A percentile compares a stretch with the other conserved stretches of the same genome.
These are phyloP conservation scores for Nasturtium officinale DNA, from an alignment of 345 rosid genomes.

Conservation along the genomic window DNA sequence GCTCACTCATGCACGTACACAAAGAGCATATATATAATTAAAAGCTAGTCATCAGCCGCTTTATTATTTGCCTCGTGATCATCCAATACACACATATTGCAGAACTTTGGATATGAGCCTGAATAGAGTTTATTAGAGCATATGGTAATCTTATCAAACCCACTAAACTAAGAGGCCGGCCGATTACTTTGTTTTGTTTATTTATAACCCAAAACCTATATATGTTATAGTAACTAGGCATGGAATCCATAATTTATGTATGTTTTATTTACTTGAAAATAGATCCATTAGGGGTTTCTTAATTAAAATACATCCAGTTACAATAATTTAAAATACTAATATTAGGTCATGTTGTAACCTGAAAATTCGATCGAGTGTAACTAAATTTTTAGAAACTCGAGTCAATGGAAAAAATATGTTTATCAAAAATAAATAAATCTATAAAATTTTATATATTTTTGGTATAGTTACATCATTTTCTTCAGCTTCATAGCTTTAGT, in stretches of 20 bases:
- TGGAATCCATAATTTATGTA: not conserved
- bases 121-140: not conserved
- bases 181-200: not conserved
- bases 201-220: not conserved
- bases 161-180: conserved; percentile 9
- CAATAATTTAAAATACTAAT: not conserved
- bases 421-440: no score
- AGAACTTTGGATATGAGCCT: conserved; percentile 2
- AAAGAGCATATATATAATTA: not conserved
- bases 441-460: no score
- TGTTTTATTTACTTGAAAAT: not conserved
- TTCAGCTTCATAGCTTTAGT: no score
- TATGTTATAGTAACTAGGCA: not conserved
- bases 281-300: not conserved
- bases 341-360: not conserved
- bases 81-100: not conserved
- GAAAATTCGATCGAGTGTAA: no score
- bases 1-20: no score
- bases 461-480: no score
- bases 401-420: no score
- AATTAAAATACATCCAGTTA: not conserved
- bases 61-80: not conserved
- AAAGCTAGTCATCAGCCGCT: not conserved
- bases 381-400: no score
- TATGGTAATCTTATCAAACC: not conserved